Conservation (phyloP, 345 rosid genomes). For the Isatis tinctoria region DNA sequence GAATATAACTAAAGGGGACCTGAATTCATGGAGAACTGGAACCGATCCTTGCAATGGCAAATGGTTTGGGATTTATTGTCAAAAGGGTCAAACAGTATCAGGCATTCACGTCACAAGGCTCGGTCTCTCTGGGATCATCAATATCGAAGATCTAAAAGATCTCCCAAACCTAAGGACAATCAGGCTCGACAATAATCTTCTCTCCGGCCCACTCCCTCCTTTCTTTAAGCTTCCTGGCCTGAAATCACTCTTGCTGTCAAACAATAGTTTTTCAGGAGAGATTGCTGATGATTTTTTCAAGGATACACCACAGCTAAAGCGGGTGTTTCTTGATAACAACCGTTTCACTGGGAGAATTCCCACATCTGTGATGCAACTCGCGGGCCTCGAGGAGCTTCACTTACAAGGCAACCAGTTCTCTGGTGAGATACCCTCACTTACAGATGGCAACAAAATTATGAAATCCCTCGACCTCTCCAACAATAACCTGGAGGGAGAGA, state of each 20-base stretch:
- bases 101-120: conserved; percentile 56
- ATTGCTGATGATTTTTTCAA: conserved; percentile 52
- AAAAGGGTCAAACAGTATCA: conserved; percentile 33
- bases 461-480: conserved; percentile 47
- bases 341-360: conserved; percentile 58
- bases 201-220: conserved; percentile 59
- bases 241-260: conserved; percentile 44
- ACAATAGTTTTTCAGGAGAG: conserved; percentile 57
- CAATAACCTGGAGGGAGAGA: conserved; percentile 62
- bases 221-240: conserved; percentile 49
- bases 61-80: conserved; percentile 68
- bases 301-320: conserved; percentile 43
- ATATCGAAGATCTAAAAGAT: conserved; percentile 40
- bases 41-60: conserved; percentile 47
- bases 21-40: conserved; percentile 55
- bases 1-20: conserved; percentile 29
- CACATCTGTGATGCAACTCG: conserved; percentile 36
- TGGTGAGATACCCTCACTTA: conserved; percentile 53
- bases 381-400: conserved; percentile 53
- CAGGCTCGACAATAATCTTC: conserved; percentile 51
- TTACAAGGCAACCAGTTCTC: conserved; percentile 67
- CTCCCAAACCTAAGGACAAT: conserved; percentile 47
- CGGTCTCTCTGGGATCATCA: conserved; percentile 51
- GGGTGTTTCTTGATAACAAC: conserved; percentile 56
- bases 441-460: conserved; percentile 18